Evolutionary conservation across 805 yeast species (phyloP).

Genomic region (Priceomyces castillae): DNA sequence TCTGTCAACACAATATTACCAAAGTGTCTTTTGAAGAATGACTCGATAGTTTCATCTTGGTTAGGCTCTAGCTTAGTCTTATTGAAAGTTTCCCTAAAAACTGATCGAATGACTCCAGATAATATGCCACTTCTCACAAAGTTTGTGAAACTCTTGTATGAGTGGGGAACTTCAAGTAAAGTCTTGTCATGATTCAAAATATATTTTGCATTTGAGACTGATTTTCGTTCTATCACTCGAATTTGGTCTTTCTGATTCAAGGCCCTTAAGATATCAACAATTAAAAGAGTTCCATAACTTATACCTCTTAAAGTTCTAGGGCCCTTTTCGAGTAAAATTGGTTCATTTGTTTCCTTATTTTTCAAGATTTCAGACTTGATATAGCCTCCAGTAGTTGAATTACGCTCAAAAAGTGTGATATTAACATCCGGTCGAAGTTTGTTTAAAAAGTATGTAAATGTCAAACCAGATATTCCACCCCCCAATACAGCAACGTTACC

Average conservation of each 20-base stretch:
- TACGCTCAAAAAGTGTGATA: conserved; percentile 60
- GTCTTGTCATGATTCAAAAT: conserved; percentile 46
- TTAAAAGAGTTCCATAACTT: conserved; percentile 70
- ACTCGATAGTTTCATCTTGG: conserved; percentile 69
- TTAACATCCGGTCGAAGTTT: conserved; percentile 74
- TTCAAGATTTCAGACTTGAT: conserved; percentile 50
- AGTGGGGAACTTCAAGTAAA: conserved; percentile 55
- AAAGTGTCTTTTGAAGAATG: conserved; percentile 67
- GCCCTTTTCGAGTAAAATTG: conserved; percentile 68
- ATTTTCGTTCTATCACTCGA: conserved; percentile 53
- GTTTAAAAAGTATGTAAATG: conserved; percentile 65
- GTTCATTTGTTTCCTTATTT: conserved; percentile 18
- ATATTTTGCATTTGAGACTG: conserved; percentile 72
- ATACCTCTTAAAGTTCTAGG: conserved; percentile 88
- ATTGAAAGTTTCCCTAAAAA: conserved; percentile 52
- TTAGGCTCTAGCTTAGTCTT: conserved; percentile 13
- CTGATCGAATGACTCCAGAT: conserved; percentile 42
- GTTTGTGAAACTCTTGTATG: conserved; percentile 23
- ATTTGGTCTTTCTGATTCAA: conserved; percentile 51
- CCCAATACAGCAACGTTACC: conserved; percentile 74
- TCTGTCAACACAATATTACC: conserved; percentile 49
- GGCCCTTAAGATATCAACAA: conserved; percentile 56
- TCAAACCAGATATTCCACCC: conserved; percentile 83
- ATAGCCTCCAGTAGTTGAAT: conserved; percentile 71
- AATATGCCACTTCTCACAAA: conserved; percentile 42